phyloP scores from a whole-genome alignment of 2,329 filamentous ascomycete species.

The Pyrenophora seminiperda region DNA sequence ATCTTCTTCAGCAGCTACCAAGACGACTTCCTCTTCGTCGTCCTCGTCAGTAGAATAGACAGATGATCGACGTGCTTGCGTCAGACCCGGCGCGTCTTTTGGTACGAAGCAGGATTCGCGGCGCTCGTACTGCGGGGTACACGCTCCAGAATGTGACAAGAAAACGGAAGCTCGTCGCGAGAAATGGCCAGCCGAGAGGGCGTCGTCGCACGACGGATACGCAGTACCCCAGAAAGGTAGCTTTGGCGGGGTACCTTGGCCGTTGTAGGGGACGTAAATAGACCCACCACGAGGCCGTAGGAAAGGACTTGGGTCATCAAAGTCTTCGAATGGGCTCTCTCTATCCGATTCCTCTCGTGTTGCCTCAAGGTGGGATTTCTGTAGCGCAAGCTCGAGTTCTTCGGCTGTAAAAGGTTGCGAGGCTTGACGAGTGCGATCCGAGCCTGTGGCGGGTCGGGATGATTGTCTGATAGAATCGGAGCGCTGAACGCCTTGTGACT shows the following conservation, averaged over 20 bases:
- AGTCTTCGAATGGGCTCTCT: constrained; percentile 24
- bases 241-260: constrained; percentile 30
- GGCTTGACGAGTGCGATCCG: constrained; percentile 34
- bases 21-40: background rate
- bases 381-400: constrained; percentile 52
- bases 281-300: constrained; percentile 33
- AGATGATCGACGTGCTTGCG: constrained; percentile 22
- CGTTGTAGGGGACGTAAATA: constrained; percentile 32
- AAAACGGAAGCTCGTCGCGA: constrained; percentile 20
- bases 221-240: constrained; percentile 28
- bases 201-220: constrained; percentile 20
- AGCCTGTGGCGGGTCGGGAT: constrained; percentile 35
- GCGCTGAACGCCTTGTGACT: constrained; percentile 34
- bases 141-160: constrained; percentile 8
- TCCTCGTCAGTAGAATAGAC: background rate
- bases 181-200: constrained; percentile 15
- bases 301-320: constrained; percentile 28
- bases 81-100: constrained; percentile 15
- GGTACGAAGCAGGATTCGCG: constrained; percentile 22
- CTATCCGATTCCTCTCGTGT: constrained; percentile 38
- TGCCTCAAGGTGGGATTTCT: constrained; percentile 47
- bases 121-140: constrained; percentile 23
- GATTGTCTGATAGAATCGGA: constrained; percentile 31
- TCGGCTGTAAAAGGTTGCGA: constrained; percentile 51
- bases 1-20: constrained; percentile 19